phyloP scores from a whole-genome alignment of 257 asterid species.

The Lavandula angustifolia region DNA sequence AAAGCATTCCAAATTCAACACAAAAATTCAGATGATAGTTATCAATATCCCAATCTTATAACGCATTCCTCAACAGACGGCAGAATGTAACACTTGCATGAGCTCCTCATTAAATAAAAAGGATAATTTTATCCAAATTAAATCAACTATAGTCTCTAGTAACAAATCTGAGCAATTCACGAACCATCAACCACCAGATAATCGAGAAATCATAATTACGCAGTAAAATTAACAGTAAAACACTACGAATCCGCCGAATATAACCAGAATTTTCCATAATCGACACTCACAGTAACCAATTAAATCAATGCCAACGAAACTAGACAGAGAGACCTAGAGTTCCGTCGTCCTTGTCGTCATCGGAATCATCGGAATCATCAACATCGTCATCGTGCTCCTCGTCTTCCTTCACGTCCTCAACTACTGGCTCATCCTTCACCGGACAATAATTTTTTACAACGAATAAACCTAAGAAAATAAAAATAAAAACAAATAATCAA shows the following conservation, averaged over 20 bases:
- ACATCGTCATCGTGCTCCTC: constrained; percentile 66
- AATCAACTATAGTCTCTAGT: not conserved
- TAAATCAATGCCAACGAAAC: not conserved
- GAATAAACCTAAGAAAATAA: not conserved
- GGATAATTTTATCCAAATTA: too few relatives aligned
- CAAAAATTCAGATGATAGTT: not conserved
- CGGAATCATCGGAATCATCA: constrained; percentile 78
- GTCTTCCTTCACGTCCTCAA: constrained; percentile 83
- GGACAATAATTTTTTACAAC: not conserved
- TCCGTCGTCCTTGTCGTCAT: constrained; percentile 65
- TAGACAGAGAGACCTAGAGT: constrained; percentile 41
- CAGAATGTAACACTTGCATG: too few relatives aligned
- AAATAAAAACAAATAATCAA: not conserved
- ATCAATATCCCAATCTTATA: too few relatives aligned
- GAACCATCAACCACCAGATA: not conserved
- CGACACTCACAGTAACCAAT: not conserved
- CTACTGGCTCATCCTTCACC: constrained; percentile 58
- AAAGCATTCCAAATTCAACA: not conserved
- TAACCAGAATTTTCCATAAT: not conserved
- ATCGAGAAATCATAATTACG: not conserved
- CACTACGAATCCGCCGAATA: not conserved
- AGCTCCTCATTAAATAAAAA: too few relatives aligned
- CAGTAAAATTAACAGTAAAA: not conserved
- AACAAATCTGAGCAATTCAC: not conserved
- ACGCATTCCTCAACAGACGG: too few relatives aligned